Evolutionary conservation across 2,329 filamentous ascomycete genomes (phyloP), one percentile per base, ranked within the genome.

Genomic region (Aspergillus nomiae): DNA sequence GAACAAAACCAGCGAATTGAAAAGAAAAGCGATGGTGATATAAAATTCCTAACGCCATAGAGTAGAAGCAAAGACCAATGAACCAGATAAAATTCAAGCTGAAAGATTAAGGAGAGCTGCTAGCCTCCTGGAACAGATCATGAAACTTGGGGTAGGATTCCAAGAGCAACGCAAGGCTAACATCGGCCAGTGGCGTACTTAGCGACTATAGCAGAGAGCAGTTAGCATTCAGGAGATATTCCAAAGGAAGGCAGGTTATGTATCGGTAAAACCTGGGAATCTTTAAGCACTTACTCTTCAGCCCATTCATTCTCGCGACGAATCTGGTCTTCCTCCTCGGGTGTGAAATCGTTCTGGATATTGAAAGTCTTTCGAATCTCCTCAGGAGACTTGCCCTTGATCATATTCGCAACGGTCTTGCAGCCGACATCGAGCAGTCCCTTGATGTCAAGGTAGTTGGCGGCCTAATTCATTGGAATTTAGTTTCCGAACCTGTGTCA

Each of bases 381-480:
- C 79, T 99, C 95, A 3, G 95, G 95, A 0, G 93, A 97, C 86
- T 99, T 99, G 83, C 95, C 95, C 91, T 99, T 99, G 86, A 99
- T 99, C 95, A 99, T 99, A 83, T 99, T 99, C 66, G 95, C 95
- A 19, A 99, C 95, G 0, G 95, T 99, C 88, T 99, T 99, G 88
- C 95, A 99, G 66, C 95, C 95, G 64, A 98, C 94, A 69, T 99
- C 95, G 32, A 99, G 90, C 1, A 99, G 90, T 1, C 93, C 91
- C 87, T 98, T 99, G 84, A 99, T 99, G 71, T 99, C 95, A 64
- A 99, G 90, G 80, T 98, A 99, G 85, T 99, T 99, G 73, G 94
- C 92, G 4, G 95, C 95, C 92, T 95, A 69, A 60, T 58, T 28
- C 11, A 46, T 56, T 43, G 34, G 19, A 8, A 38, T 24, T 63